These are phyloP conservation scores for Moesziomyces antarcticus DNA, from an alignment of 1,284 basidiomycete genomes.

Conservation along the genomic window DNA sequence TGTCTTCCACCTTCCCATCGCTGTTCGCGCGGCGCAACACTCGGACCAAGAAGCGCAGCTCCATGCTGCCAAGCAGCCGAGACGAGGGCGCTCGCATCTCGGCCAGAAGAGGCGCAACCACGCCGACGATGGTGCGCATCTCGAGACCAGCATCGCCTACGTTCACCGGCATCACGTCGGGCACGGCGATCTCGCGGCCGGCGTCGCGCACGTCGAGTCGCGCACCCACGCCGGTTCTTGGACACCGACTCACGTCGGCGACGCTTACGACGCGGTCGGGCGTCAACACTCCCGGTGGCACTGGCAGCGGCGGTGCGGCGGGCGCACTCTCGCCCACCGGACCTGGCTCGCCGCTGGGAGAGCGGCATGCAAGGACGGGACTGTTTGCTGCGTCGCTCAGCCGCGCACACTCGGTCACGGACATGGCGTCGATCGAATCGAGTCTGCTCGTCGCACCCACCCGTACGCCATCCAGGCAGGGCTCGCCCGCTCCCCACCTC, in stretches of 20 bases:
- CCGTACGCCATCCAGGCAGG: conserved; percentile 35
- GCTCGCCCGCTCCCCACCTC: conserved; percentile 35
- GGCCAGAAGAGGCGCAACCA: conserved; percentile 26
- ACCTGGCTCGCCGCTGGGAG: conserved; percentile 39
- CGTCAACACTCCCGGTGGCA: conserved; percentile 22
- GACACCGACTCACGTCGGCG: conserved; percentile 45
- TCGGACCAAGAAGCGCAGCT: conserved; percentile 39
- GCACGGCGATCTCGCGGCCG: conserved; percentile 43
- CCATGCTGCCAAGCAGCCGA: conserved; percentile 27
- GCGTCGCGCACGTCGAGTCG: conserved; percentile 46
- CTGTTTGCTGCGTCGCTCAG: conserved; percentile 39
- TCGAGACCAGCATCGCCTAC: conserved; percentile 44
- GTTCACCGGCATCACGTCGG: conserved; percentile 28
- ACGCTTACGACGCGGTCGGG: conserved; percentile 32
- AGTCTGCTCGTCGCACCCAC: conserved; percentile 21
- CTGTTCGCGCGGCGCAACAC: conserved; percentile 23
- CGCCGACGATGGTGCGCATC: conserved; percentile 31
- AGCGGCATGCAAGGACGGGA: conserved; percentile 22
- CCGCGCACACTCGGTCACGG: conserved; percentile 37
- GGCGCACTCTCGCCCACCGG: conserved; percentile 24
- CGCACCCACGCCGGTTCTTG: conserved; percentile 45
- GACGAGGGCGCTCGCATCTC: conserved; percentile 37
- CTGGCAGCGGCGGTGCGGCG: conserved; percentile 7
- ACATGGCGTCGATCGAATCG: conserved; percentile 30
- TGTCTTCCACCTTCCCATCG: conserved; percentile 31